Base-by-base conservation (phyloP, 306 rosid species). In the Vigna nakashimae region DNA sequence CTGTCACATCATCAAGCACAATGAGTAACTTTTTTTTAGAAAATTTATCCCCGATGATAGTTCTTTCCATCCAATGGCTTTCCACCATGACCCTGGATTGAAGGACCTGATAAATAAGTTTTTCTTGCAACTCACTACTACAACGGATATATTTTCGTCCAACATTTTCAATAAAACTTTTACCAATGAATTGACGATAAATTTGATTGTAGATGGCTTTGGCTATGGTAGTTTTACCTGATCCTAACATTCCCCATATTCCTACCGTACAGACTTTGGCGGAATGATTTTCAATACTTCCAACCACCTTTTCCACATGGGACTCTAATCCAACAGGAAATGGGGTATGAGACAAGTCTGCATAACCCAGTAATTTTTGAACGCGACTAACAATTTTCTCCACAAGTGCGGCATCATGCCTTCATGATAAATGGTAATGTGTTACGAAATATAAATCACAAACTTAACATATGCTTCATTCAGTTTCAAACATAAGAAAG, bases 161-260 rank as follows among this genome's bases (percentile, higher is more conserved):
- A 30, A 32, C 1, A 32, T 32, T 32, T 32, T 32, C 36, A 32
- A 32, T 32, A 5, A 32, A 32, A 32, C 36, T 32, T 1, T 32
- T 32, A 5, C 6, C 6, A 4, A 4, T 4, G 6, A 32, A 32
- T 32, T 0, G 6, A 32, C 6, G 36, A 32, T 32, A 5, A 22
- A 38, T 38, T 56, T 14, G 2, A 40, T 72, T 56, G 42, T 72
- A 72, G 38, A 71, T 12, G 49, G 18, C 65, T 71, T 71, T 71
- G 36, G 76, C 76, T 0, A 6, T 3, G 62, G 32, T 55, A 0
- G 59, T 53, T 18, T 53, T 18, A 18, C 59, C 59, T 0, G 9
- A 8, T 53, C 59, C 59, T 53, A 30, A 30, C 28, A 53, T 53
- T 18, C 59, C 59, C 28, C 30, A 71, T 5, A 71, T 71, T 8